Evolutionary conservation across 805 yeast genomes (phyloP).

Genomic region (Osmozyma mogii): DNA sequence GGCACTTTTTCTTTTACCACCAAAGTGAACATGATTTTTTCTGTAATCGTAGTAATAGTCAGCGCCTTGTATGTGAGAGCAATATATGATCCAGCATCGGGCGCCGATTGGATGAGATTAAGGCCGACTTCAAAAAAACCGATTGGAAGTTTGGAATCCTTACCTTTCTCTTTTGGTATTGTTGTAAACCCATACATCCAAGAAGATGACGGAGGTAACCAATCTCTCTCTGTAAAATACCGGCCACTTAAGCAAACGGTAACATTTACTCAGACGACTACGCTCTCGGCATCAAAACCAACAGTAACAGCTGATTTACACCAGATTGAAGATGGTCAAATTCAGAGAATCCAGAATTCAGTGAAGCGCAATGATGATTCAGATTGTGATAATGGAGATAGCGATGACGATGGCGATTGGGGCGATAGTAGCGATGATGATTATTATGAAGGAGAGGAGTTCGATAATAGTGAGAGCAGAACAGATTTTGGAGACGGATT

Average conservation of each 20-base stretch:
- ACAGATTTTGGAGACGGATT: too few species aligned
- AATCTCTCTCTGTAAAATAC: too few species aligned
- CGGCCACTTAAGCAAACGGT: too few species aligned
- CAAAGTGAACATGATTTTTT: not conserved
- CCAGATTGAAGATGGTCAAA: conserved; percentile 25
- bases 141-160: conserved; percentile 16
- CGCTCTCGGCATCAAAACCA: conserved; percentile 16
- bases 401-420: conserved; percentile 1
- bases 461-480: conserved; percentile 2
- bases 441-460: conserved; percentile 1
- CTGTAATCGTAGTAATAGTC: not conserved
- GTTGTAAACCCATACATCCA: conserved; percentile 21
- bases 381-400: conserved; percentile 3
- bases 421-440: conserved; percentile 1
- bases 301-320: conserved; percentile 15
- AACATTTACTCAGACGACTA: too few species aligned
- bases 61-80: conserved; percentile 5
- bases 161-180: conserved; percentile 29
- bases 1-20: not conserved
- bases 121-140: conserved; percentile 14
- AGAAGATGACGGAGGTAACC: conserved; percentile 15
- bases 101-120: conserved; percentile 28
- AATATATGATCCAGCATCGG: too few species aligned
- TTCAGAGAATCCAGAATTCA: conserved; percentile 14
- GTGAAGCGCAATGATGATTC: not conserved